phyloP scores from a whole-genome alignment of 2,329 filamentous ascomycete species.

The Ceratocystis eucalypticola region DNA sequence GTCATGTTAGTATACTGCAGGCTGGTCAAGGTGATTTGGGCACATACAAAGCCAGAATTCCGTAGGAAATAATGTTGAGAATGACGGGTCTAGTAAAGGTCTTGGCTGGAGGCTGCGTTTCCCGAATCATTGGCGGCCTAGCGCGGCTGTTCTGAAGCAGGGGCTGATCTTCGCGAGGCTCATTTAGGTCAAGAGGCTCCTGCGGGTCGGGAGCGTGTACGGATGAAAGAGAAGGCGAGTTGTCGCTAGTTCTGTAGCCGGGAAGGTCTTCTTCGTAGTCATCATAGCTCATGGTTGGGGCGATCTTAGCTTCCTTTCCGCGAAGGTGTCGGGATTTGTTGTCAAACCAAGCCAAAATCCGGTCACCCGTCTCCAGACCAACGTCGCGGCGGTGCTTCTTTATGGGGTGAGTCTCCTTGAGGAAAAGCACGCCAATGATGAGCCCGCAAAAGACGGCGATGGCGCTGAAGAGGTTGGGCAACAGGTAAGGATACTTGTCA shows the following conservation, averaged over 20 bases:
- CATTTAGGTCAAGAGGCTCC: slow-evolving; percentile 29
- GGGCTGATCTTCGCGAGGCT: slow-evolving; percentile 12
- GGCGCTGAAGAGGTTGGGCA: slow-evolving; percentile 84
- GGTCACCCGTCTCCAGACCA: slow-evolving; percentile 63
- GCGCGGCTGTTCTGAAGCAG: slow-evolving; percentile 5
- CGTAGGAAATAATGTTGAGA: slow-evolving; percentile 78
- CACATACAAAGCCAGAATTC: slow-evolving; percentile 75
- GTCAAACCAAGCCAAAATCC: slow-evolving; percentile 40
- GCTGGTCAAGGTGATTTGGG: slow-evolving; percentile 18
- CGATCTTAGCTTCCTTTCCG: neutral
- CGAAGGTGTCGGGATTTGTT: slow-evolving; percentile 13
- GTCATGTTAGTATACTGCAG: neutral
- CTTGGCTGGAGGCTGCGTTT: slow-evolving; percentile 27
- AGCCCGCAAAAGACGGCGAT: slow-evolving; percentile 64
- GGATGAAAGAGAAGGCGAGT: slow-evolving; percentile 35
- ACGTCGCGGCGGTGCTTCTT: slow-evolving; percentile 64
- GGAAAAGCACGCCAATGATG: slow-evolving; percentile 64
- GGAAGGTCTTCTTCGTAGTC: slow-evolving; percentile 48
- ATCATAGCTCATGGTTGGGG: neutral
- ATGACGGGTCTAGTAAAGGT: slow-evolving; percentile 77
- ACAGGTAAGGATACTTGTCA: slow-evolving; percentile 74
- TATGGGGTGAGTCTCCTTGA: slow-evolving; percentile 85
- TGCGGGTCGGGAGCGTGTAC: slow-evolving; percentile 25
- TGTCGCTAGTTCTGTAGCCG: slow-evolving; percentile 51
- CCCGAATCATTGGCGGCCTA: slow-evolving; percentile 17